Percentiles rank a stretch among this genome's conserved stretches.
Evolutionary conservation across 139 green algal genomes (phyloP).

Genomic region (Mesotaenium endlicherianum): DNA sequence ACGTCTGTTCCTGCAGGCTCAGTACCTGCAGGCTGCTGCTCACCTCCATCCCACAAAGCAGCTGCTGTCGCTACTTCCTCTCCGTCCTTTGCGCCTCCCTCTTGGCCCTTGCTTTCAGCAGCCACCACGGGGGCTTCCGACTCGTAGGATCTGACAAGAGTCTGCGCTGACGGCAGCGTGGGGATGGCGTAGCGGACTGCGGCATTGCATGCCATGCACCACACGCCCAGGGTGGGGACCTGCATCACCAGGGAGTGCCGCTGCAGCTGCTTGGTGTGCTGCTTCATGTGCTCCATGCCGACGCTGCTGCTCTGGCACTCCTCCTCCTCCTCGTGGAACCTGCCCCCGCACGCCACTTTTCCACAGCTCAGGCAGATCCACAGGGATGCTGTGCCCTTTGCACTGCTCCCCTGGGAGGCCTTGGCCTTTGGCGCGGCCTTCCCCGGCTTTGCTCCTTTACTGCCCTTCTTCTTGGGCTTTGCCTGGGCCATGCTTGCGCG

Average conservation of each 20-base stretch:
- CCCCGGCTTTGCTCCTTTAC: neutral
- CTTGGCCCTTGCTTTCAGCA: neutral
- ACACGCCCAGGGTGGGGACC: neutral
- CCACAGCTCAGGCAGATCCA: slow-evolving; percentile 23
- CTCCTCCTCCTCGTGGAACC: neutral
- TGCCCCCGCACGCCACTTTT: slow-evolving; percentile 7
- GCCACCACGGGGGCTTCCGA: neutral
- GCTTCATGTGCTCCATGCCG: slow-evolving; percentile 2
- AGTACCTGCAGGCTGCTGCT: too few relatives aligned
- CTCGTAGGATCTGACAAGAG: neutral
- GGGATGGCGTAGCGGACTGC: neutral
- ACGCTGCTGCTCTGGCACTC: too few relatives aligned
- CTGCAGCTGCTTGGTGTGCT: slow-evolving; percentile 1
- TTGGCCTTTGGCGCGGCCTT: neutral
- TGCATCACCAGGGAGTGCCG: neutral
- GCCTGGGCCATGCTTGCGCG: neutral
- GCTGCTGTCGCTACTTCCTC: neutral
- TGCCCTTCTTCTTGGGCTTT: neutral
- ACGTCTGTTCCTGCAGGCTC: neutral
- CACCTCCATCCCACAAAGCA: neutral
- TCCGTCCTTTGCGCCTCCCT: neutral
- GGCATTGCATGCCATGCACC: slow-evolving; percentile 17
- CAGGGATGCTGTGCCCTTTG: neutral
- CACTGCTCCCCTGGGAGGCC: neutral
- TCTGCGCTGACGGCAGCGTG: neutral